Evolutionary conservation across 1,284 basidiomycete species (phyloP).

Genomic region (Leccinum subatratum): DNA sequence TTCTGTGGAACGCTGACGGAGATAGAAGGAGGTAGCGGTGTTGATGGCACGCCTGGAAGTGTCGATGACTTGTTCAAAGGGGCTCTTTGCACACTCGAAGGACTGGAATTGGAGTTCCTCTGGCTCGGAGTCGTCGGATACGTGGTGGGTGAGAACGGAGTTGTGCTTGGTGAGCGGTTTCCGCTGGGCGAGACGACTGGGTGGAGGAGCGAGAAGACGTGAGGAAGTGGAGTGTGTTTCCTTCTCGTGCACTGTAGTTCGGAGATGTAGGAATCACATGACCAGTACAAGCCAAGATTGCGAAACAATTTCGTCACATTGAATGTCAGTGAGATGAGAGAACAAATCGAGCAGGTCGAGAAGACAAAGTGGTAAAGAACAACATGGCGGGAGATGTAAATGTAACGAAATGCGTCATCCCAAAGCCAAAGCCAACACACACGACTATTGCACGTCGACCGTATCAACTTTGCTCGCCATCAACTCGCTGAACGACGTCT

Average conservation of each 20-base stretch:
- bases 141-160: conserved; percentile 41
- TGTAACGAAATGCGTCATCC: not conserved
- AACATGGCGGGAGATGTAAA: too few relatives aligned
- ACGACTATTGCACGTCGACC: not conserved
- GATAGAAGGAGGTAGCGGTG: conserved; percentile 52
- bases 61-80: conserved; percentile 55
- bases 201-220: conserved; percentile 56
- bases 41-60: conserved; percentile 46
- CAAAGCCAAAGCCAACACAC: not conserved
- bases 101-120: conserved; percentile 41
- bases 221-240: conserved; percentile 50
- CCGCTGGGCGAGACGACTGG: conserved; percentile 38
- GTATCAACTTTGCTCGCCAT: not conserved
- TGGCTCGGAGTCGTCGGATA: conserved; percentile 65
- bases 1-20: conserved; percentile 55
- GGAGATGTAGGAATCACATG: not conserved
- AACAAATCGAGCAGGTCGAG: not conserved
- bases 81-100: conserved; percentile 53
- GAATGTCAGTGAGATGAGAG: not conserved
- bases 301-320: not conserved
- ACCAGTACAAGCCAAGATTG: too few relatives aligned
- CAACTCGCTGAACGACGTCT: not conserved
- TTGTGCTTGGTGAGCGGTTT: conserved; percentile 50
- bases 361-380: not conserved
- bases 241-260: conserved; percentile 45